phyloP scores from a whole-genome alignment of 169 alveolate species.

The Cryptosporidium tyzzeri region DNA sequence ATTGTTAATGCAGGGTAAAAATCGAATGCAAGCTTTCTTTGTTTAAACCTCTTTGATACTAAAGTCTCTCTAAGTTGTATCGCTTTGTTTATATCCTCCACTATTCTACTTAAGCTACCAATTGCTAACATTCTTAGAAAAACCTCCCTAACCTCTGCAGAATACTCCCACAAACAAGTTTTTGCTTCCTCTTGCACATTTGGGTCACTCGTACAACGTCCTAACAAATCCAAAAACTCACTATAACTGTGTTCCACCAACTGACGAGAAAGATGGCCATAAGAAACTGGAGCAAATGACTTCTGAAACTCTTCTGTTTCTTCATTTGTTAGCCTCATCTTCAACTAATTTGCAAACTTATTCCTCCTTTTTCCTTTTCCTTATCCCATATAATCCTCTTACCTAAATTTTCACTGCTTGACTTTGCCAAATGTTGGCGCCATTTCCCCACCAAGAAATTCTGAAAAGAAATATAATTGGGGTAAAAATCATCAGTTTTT shows the following conservation, averaged over 20 bases:
- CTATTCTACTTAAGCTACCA: conserved; percentile 53
- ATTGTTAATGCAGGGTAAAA: conserved; percentile 56
- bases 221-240: conserved; percentile 57
- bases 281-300: conserved; percentile 61
- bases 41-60: conserved; percentile 43
- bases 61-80: conserved; percentile 56
- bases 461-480: neutral
- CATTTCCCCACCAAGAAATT: conserved; percentile 26
- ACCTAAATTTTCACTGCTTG: conserved; percentile 16
- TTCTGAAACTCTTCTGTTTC: conserved; percentile 71
- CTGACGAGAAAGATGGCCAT: conserved; percentile 66
- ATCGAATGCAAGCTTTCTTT: conserved; percentile 54
- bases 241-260: conserved; percentile 53
- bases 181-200: conserved; percentile 74
- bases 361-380: neutral
- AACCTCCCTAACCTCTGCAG: conserved; percentile 51
- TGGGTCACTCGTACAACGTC: conserved; percentile 69
- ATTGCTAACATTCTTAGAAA: conserved; percentile 52
- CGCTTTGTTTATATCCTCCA: conserved; percentile 29
- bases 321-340: conserved; percentile 68
- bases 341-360: conserved; percentile 7
- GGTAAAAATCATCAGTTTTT: neutral
- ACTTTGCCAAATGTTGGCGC: conserved; percentile 8
- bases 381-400: neutral
- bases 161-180: conserved; percentile 74